A percentile compares a stretch with the other conserved stretches of the same genome.
Conservation (phyloP, 345 rosid species). For the Corchorus olitorius region DNA sequence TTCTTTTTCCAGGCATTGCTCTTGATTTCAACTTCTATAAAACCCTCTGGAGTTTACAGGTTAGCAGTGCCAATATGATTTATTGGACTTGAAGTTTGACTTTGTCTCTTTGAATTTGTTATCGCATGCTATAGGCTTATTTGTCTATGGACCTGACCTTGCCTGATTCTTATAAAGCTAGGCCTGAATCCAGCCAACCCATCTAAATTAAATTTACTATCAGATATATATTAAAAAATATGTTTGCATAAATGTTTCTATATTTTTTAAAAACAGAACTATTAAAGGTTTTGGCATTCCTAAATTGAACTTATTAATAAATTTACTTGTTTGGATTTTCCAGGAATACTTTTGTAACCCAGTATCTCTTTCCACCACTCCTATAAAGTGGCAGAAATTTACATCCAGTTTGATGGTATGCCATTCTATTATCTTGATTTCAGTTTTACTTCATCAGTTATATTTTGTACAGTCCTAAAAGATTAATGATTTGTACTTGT, state of each 20-base stretch:
- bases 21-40: slow-evolving; percentile 96
- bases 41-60: slow-evolving; percentile 99
- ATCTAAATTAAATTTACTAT: no score
- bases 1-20: slow-evolving; percentile 62
- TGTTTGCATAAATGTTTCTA: no score
- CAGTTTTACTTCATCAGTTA: neutral
- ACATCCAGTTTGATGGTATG: slow-evolving; percentile 78
- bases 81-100: neutral
- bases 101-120: neutral
- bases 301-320: slow-evolving; percentile 11
- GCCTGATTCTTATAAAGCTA: no score
- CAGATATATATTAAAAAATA: no score
- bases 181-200: no score
- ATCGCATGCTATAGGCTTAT: neutral
- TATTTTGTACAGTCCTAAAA: neutral
- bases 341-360: slow-evolving; percentile 96
- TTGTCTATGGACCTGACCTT: no score
- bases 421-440: slow-evolving; percentile 8
- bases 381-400: slow-evolving; percentile 93
- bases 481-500: slow-evolving; percentile 4
- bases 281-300: slow-evolving; percentile 3
- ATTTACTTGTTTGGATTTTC: slow-evolving; percentile 29
- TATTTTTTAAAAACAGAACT: slow-evolving; percentile 4
- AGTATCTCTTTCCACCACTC: slow-evolving; percentile 61
- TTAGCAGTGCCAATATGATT: slow-evolving; percentile 28